Evolutionary conservation across 441 rosid species (phyloP).

Genomic region (Rhodomyrtus psidioides): DNA sequence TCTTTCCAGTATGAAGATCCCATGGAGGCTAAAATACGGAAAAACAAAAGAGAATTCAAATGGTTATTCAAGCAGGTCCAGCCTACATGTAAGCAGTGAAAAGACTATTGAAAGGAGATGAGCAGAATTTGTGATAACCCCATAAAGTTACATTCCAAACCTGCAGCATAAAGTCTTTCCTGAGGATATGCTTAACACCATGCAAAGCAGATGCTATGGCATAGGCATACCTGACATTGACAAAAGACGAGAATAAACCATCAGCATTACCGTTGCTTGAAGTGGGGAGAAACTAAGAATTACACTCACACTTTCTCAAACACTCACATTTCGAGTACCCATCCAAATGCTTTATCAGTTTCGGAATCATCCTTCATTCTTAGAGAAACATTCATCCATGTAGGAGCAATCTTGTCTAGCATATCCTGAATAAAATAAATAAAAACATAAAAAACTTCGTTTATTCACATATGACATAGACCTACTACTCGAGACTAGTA

Average conservation of each 20-base stretch:
- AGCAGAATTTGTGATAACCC: neutral
- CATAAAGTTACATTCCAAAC: slow-evolving; percentile 16
- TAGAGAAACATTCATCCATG: slow-evolving; percentile 71
- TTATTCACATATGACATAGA: neutral
- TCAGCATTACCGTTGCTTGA: neutral
- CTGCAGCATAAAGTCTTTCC: slow-evolving; percentile 68
- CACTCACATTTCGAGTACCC: slow-evolving; percentile 73
- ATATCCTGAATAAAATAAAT: slow-evolving; percentile 32
- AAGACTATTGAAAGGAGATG: neutral
- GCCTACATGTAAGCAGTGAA: neutral
- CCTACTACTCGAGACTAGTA: neutral
- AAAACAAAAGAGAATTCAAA: slow-evolving; percentile 7
- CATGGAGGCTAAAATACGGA: slow-evolving; percentile 52
- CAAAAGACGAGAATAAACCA: slow-evolving; percentile 8
- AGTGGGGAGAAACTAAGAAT: neutral
- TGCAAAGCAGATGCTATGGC: slow-evolving; percentile 70
- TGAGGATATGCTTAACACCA: slow-evolving; percentile 50
- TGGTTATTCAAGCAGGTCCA: neutral
- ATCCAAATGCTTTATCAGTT: slow-evolving; percentile 66
- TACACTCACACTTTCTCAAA: neutral
- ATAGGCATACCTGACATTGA: slow-evolving; percentile 50
- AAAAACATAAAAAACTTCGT: neutral
- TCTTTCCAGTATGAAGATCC: slow-evolving; percentile 39
- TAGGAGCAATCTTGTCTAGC: slow-evolving; percentile 59
- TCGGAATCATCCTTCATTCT: slow-evolving; percentile 62